Percentiles rank a stretch among this genome's conserved stretches.
Conservation (phyloP, 2,329 filamentous ascomycete species). For the Fusarium acutatum region DNA sequence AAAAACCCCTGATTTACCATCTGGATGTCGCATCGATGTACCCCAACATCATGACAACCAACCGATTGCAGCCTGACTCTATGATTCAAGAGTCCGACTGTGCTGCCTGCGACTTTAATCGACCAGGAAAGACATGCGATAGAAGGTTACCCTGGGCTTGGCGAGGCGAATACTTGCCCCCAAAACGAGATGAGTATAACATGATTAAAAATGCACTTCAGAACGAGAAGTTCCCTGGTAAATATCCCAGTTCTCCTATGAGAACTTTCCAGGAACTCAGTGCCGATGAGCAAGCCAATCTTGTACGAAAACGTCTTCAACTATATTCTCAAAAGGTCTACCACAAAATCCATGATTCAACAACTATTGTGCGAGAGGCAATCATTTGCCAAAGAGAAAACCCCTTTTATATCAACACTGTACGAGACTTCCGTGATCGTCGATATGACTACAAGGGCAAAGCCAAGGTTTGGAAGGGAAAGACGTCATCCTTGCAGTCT, state of each 20-base stretch:
- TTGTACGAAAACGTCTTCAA: conserved; percentile 87
- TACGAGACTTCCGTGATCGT: conserved; percentile 94
- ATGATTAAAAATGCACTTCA: conserved; percentile 95
- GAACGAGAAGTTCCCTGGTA: conserved; percentile 91
- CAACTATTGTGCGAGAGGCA: conserved; percentile 90
- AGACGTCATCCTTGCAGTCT: conserved; percentile 86
- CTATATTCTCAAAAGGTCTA: conserved; percentile 99
- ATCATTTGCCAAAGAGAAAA: conserved; percentile 99
- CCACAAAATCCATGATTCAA: conserved; percentile 97
- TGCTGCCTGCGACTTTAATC: conserved; percentile 97
- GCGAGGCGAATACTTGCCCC: conserved; percentile 96
- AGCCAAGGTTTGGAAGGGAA: conserved; percentile 98
- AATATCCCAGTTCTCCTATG: conserved; percentile 72
- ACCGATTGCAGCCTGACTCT: conserved; percentile 96
- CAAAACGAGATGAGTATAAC: conserved; percentile 98
- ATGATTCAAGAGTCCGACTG: conserved; percentile 98
- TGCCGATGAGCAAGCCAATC: conserved; percentile 80
- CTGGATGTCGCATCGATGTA: conserved; percentile 99
- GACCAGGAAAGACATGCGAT: conserved; percentile 97
- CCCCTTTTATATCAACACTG: conserved; percentile 97
- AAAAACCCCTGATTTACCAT: conserved; percentile 94
- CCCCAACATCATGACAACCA: conserved; percentile 99
- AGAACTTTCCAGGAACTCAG: conserved; percentile 84
- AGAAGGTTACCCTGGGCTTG: conserved; percentile 94
- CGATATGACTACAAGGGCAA: conserved; percentile 98